Evolutionary conservation across 176 grass and related monocot species (phyloP), one percentile per base, ranked within the genome.

Genomic region (Bolboschoenus planiculmis): DNA sequence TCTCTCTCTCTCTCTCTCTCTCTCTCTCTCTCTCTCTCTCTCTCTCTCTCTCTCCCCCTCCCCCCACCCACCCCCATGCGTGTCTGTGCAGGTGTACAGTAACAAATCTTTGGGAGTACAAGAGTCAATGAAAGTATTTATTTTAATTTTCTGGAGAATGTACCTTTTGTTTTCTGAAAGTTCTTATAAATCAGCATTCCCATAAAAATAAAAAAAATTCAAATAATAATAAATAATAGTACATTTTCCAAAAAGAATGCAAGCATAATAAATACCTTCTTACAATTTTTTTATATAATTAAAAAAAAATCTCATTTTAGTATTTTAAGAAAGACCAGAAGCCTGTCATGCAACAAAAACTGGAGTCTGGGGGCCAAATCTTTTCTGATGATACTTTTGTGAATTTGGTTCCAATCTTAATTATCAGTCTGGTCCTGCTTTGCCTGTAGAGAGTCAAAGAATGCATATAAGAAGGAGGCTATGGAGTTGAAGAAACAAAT

Each of bases 401-500:
- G 5, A 54, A 13, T 66, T 63, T 33, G 65, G 55, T 56, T 67
- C 46, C 23, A 36, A 74, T 81, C 14, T 85, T 88, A 84, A 84
- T 55, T 85, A n/a, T n/a, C n/a, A 10, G 0, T 56, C 4, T 14
- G 83, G 39, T 56, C 0, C 0, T 78, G 78, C 73, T 64, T 40
- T 44, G 72, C 14, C n/a, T 85, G 46, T 78, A 99, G 96, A 61
- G 96, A 95, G 93, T 87, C 91, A 85, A 99, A 99, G 85, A 47
- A 93, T 81, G 92, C 92, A 82, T 98, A 91, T 54, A 91, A 91
- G 88, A 87, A 90, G 1, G 96, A 95, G 85, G 90, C 89, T 84
- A 79, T 91, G 86, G 89, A 98, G 81, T 98, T 98, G 78, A 92
- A 98, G 83, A 98, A 90, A 84, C 96, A 95, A 72, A 83, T 98